Percentiles rank a stretch among this genome's conserved stretches.
These are phyloP conservation scores for Cercospora berteroae DNA, from an alignment of 2,329 filamentous ascomycete genomes.

Conservation along the genomic window DNA sequence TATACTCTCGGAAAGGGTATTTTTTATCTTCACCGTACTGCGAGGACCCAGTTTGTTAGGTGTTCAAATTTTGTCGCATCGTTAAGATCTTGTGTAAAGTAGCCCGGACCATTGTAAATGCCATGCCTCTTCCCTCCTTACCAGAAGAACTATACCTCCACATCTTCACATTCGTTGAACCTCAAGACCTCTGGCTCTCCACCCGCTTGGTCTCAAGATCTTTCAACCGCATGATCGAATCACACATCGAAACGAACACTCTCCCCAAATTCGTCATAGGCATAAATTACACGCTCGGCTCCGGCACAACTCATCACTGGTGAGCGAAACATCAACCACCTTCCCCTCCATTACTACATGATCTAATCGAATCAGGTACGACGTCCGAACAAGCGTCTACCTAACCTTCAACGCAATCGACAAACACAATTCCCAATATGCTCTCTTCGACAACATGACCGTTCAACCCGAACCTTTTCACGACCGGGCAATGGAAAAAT, in stretches of 20 bases:
- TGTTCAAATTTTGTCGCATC: neutral
- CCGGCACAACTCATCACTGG: constrained; percentile 25
- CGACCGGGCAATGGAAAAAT: constrained; percentile 25
- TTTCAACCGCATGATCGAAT: constrained; percentile 22
- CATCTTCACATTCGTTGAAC: constrained; percentile 22
- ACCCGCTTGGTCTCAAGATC: constrained; percentile 16
- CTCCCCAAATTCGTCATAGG: constrained; percentile 23
- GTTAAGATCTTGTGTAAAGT: neutral
- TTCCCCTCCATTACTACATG: no score
- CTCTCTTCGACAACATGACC: constrained; percentile 23
- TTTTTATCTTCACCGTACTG: neutral
- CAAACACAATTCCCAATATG: constrained; percentile 26
- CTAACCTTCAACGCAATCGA: constrained; percentile 23
- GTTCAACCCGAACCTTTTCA: constrained; percentile 22
- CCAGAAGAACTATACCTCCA: constrained; percentile 31
- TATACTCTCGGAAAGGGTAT: no score
- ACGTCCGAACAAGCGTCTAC: constrained; percentile 21
- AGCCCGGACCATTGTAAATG: neutral
- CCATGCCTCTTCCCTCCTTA: constrained; percentile 9
- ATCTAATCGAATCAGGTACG: neutral
- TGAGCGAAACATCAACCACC: constrained; percentile 13
- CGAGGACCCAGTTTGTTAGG: neutral
- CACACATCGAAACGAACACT: constrained; percentile 9
- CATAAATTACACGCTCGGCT: constrained; percentile 22
- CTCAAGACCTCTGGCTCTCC: constrained; percentile 26